Percentiles rank a stretch among this genome's conserved stretches.
These are phyloP conservation scores for Microbotryum scabiosae DNA, from an alignment of 1,284 basidiomycete genomes.

Conservation along the genomic window DNA sequence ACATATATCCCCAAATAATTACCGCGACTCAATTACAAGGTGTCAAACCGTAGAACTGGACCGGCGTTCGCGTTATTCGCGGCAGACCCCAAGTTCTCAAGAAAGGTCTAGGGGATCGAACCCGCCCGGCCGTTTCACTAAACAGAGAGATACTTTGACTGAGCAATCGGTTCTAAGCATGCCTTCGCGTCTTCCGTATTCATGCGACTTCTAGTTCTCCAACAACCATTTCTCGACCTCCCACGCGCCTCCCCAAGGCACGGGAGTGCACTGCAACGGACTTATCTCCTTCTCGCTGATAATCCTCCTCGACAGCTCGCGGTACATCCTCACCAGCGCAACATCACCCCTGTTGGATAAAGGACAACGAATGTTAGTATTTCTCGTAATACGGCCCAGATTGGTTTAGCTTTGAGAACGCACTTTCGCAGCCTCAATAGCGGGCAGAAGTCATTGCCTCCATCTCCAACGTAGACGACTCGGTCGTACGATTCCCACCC, in stretches of 20 bases:
- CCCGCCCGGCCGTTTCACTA: too few relatives aligned
- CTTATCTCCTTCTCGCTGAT: conserved; percentile 53
- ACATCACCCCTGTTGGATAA: conserved; percentile 55
- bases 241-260: conserved; percentile 88
- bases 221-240: conserved; percentile 76
- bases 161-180: too few relatives aligned
- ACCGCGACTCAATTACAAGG: too few relatives aligned
- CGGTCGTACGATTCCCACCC: conserved; percentile 57
- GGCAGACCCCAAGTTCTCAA: too few relatives aligned
- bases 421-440: conserved; percentile 68
- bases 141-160: too few relatives aligned
- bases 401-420: conserved; percentile 32
- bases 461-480: conserved; percentile 87
- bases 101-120: too few relatives aligned
- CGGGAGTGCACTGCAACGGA: conserved; percentile 61
- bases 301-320: conserved; percentile 68
- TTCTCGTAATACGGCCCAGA: not conserved
- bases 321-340: conserved; percentile 63
- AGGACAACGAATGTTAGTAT: not conserved
- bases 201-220: conserved; percentile 5
- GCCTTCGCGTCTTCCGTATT: too few relatives aligned
- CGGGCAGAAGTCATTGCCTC: conserved; percentile 92
- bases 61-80: too few relatives aligned
- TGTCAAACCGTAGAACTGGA: too few relatives aligned
- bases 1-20: too few relatives aligned